Evolutionary conservation across 2,329 filamentous ascomycete genomes (phyloP).

Genomic region (Hypoxylon sp.): DNA sequence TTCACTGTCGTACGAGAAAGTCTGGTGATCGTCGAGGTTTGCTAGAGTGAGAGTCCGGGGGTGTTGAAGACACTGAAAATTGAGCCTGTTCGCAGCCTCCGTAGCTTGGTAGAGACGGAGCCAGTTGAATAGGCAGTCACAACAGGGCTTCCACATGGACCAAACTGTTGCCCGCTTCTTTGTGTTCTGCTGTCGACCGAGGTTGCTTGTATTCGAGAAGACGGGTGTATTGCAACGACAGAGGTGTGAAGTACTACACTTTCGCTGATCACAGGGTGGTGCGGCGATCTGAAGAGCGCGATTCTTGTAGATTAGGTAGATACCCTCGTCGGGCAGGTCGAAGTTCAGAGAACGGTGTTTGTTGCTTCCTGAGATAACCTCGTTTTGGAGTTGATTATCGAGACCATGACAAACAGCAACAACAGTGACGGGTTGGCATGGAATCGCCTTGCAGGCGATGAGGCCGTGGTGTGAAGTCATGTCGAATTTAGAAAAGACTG

Average conservation of each 20-base stretch:
- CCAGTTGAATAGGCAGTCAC: conserved; percentile 35
- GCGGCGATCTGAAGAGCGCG: conserved; percentile 47
- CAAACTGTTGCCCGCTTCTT: background rate
- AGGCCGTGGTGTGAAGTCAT: conserved; percentile 21
- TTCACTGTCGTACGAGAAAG: conserved; percentile 44
- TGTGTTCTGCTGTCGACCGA: background rate
- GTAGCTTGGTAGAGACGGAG: conserved; percentile 40
- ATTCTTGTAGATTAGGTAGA: conserved; percentile 46
- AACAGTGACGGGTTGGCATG: conserved; percentile 25
- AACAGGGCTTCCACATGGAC: conserved; percentile 30
- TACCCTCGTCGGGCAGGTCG: conserved; percentile 44
- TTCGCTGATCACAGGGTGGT: conserved; percentile 40
- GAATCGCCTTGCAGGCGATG: conserved; percentile 31
- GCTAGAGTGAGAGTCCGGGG: conserved; percentile 39
- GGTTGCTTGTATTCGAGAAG: background rate
- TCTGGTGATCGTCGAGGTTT: conserved; percentile 6
- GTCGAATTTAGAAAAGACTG: background rate
- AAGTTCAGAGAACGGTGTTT: background rate
- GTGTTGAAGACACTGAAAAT: conserved; percentile 40
- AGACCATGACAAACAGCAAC: conserved; percentile 32
- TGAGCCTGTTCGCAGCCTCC: conserved; percentile 16
- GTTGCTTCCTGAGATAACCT: conserved; percentile 32
- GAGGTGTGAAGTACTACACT: conserved; percentile 36
- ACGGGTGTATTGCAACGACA: conserved; percentile 37
- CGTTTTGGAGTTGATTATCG: conserved; percentile 32